Evolutionary conservation across 192 early-diverging fungal species (phyloP).

Genomic region (Chytriomyces sp.): DNA sequence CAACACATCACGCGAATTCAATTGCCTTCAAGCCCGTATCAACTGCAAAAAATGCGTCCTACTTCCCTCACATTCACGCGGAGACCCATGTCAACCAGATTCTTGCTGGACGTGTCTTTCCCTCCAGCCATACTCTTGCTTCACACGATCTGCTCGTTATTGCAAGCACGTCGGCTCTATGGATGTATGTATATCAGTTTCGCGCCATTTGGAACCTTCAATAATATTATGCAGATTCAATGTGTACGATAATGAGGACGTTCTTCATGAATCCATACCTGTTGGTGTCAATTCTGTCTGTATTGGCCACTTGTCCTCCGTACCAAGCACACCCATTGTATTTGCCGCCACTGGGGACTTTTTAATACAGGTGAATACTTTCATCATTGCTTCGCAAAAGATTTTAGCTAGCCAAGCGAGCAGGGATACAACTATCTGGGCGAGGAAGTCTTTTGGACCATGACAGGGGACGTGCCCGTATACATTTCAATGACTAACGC

Average conservation of each 20-base stretch:
- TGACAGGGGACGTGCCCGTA: slow-evolving; percentile 23
- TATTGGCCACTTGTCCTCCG: neutral
- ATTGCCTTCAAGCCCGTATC: neutral
- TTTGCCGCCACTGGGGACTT: slow-evolving; percentile 11
- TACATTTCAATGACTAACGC: neutral
- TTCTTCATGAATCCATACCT: neutral
- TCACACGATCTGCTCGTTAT: slow-evolving; percentile 1
- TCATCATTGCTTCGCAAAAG: neutral
- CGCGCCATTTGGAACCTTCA: neutral
- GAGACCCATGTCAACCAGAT: neutral
- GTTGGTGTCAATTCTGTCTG: neutral
- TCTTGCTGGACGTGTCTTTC: slow-evolving; percentile 1
- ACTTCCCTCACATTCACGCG: neutral
- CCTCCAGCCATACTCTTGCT: neutral
- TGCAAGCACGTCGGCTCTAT: slow-evolving; percentile 7
- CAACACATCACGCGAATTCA: neutral
- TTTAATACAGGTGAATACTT: slow-evolving; percentile 8
- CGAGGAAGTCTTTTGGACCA: slow-evolving; percentile 27
- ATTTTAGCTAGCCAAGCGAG: neutral
- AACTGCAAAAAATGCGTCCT: neutral
- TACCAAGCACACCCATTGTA: neutral
- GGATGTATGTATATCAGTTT: slow-evolving; percentile 17
- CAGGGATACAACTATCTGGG: slow-evolving; percentile 23
- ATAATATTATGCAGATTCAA: slow-evolving; percentile 1
- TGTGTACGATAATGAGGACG: slow-evolving; percentile 15